A percentile compares a stretch with the other conserved stretches of the same genome.
Conservation (phyloP, 108 stramenopile species). For the Conticribra guillardii region DNA sequence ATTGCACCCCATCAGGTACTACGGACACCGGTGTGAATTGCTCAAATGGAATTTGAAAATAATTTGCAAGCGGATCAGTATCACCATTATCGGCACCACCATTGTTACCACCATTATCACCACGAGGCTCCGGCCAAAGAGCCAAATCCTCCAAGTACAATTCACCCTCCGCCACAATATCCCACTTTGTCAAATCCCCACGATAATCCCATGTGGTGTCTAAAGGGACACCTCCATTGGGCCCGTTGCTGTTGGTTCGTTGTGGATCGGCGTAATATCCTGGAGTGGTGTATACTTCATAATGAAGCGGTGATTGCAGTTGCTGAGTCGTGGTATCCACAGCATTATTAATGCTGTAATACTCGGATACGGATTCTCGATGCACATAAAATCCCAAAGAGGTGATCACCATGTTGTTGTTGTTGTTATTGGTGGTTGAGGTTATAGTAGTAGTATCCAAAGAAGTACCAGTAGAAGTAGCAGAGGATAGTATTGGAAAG, state of each 20-base stretch:
- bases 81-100: neutral
- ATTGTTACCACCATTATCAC: neutral
- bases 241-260: neutral
- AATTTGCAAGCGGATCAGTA: neutral
- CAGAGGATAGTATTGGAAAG: no score
- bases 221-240: slow-evolving; percentile 15
- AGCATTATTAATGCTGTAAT: neutral
- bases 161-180: slow-evolving; percentile 7
- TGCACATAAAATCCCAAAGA: slow-evolving; percentile 34
- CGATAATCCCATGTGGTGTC: slow-evolving; percentile 25
- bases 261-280: slow-evolving; percentile 32
- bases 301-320: no score
- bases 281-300: slow-evolving; percentile 30
- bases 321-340: neutral
- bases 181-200: slow-evolving; percentile 24
- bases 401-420: slow-evolving; percentile 4
- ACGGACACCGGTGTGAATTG: slow-evolving; percentile 1
- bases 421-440: no score
- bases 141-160: slow-evolving; percentile 19
- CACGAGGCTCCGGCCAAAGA: neutral
- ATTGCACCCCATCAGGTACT: slow-evolving; percentile 11
- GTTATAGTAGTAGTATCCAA: no score
- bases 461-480: no score
- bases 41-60: slow-evolving; percentile 28
- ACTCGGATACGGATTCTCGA: slow-evolving; percentile 1